phyloP scores from a whole-genome alignment of 169 alveolate species.

The Hepatocystis sp. region DNA sequence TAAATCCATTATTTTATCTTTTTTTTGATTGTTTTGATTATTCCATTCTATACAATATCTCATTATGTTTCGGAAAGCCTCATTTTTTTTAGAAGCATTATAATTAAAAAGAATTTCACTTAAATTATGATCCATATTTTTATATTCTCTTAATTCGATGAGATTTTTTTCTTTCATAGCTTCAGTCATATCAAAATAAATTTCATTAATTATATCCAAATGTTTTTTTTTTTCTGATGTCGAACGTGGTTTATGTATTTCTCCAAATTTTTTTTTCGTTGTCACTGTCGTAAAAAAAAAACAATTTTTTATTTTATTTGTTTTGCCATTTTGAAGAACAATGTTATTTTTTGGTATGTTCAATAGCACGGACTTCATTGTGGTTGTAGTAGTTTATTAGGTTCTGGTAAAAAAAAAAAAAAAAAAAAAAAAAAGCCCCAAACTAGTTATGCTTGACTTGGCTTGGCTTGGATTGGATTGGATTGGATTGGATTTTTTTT shows the following conservation, averaged over 20 bases:
- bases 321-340: too few relatives aligned
- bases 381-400: too few relatives aligned
- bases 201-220: slow-evolving; percentile 47
- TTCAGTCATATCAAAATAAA: slow-evolving; percentile 65
- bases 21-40: background rate
- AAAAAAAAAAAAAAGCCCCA: too few relatives aligned
- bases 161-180: slow-evolving; percentile 59
- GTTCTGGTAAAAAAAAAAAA: too few relatives aligned
- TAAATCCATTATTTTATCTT: too few relatives aligned
- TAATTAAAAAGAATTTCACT: slow-evolving; percentile 45
- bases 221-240: slow-evolving; percentile 51
- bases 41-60: slow-evolving; percentile 48
- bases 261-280: slow-evolving; percentile 49
- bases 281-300: too few relatives aligned
- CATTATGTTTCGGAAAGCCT: slow-evolving; percentile 36
- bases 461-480: too few relatives aligned
- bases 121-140: slow-evolving; percentile 25
- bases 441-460: too few relatives aligned
- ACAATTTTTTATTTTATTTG: too few relatives aligned
- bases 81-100: slow-evolving; percentile 40
- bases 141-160: slow-evolving; percentile 56
- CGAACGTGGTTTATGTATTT: slow-evolving; percentile 44
- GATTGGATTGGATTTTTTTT: too few relatives aligned
- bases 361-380: too few relatives aligned
- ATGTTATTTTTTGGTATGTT: too few relatives aligned